These are phyloP conservation scores for Arthrobotrys sinensis DNA, from an alignment of 2,329 filamentous ascomycete species.

Conservation along the genomic window DNA sequence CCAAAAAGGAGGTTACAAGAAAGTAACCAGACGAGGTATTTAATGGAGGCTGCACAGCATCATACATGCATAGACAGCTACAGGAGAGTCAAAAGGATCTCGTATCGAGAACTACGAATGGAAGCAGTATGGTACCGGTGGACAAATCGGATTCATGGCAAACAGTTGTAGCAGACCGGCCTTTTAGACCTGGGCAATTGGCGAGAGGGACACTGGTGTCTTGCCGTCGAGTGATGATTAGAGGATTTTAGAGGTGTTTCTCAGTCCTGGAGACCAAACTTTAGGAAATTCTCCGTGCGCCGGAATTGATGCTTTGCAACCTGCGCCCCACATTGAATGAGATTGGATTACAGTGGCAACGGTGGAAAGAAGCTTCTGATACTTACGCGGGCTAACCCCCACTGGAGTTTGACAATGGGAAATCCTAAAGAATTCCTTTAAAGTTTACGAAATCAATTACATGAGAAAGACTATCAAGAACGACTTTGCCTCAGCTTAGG, in stretches of 20 bases:
- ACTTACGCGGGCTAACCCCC: conserved; percentile 19
- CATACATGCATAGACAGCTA: conserved; percentile 41
- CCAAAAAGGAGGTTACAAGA: conserved; percentile 19
- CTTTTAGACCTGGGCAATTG: conserved; percentile 35
- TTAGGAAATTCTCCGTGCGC: conserved; percentile 60
- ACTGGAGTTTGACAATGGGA: background rate
- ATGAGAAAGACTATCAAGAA: background rate
- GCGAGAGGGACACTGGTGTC: conserved; percentile 32
- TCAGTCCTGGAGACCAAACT: background rate
- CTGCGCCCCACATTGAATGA: conserved; percentile 25
- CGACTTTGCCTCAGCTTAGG: conserved; percentile 1
- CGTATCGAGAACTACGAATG: conserved; percentile 53
- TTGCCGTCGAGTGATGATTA: conserved; percentile 54
- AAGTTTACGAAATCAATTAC: conserved; percentile 56
- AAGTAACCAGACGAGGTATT: conserved; percentile 56
- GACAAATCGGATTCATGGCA: conserved; percentile 57
- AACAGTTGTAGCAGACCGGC: conserved; percentile 25
- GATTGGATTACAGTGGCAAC: conserved; percentile 30
- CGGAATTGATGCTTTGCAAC: conserved; percentile 32
- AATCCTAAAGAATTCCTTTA: conserved; percentile 11
- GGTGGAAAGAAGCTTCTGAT: conserved; percentile 27
- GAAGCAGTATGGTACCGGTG: conserved; percentile 20
- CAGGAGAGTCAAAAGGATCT: conserved; percentile 25
- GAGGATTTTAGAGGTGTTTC: conserved; percentile 35
- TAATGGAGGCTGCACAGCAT: conserved; percentile 54